Evolutionary conservation across 306 rosid genomes (phyloP).

Genomic region (Begonia fuchsioides): DNA sequence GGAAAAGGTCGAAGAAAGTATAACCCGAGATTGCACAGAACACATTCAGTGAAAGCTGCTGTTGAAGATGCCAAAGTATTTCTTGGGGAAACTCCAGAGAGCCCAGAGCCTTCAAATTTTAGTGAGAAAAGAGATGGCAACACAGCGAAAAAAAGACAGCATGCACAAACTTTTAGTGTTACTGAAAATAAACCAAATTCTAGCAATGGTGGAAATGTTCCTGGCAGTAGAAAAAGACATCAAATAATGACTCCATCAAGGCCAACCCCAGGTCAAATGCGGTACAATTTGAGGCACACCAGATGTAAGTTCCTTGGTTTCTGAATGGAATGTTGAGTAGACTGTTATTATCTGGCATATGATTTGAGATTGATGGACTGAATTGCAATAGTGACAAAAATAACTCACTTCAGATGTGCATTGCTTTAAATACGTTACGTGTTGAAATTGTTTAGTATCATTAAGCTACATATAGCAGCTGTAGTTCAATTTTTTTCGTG

Average conservation of each 20-base stretch:
- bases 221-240: slow-evolving; percentile 64
- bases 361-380: too few species aligned
- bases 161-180: slow-evolving; percentile 31
- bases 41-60: slow-evolving; percentile 55
- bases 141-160: slow-evolving; percentile 43
- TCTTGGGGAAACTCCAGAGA: slow-evolving; percentile 40
- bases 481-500: too few species aligned
- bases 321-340: not conserved
- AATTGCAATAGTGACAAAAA: too few species aligned
- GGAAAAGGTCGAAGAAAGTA: slow-evolving; percentile 18
- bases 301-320: slow-evolving; percentile 46
- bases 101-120: slow-evolving; percentile 34
- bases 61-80: slow-evolving; percentile 64
- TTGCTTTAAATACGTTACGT: too few species aligned
- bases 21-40: slow-evolving; percentile 47
- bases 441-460: too few species aligned
- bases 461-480: too few species aligned
- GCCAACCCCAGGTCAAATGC: slow-evolving; percentile 40
- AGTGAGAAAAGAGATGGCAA: slow-evolving; percentile 21
- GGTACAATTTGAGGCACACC: slow-evolving; percentile 78
- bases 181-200: slow-evolving; percentile 41
- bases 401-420: too few species aligned
- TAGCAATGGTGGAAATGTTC: slow-evolving; percentile 54
- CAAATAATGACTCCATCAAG: slow-evolving; percentile 29
- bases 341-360: too few species aligned